Conservation (phyloP, 2,329 filamentous ascomycete species). For the Cercospora sp. region DNA sequence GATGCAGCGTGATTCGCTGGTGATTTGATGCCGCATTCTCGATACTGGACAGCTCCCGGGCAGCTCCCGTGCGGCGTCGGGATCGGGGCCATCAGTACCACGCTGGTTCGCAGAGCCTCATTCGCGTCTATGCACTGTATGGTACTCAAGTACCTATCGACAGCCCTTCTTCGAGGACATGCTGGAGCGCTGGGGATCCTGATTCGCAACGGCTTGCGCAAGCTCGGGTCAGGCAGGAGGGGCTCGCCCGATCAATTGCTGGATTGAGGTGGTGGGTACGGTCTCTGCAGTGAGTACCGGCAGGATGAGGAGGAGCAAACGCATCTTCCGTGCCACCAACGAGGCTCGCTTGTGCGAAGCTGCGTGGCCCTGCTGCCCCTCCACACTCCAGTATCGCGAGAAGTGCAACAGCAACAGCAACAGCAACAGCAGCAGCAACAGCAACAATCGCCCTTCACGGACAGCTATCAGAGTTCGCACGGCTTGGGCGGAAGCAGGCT, state of each 20-base stretch:
- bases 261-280: not conserved
- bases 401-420: not conserved
- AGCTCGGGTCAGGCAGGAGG: not conserved
- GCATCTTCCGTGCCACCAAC: not conserved
- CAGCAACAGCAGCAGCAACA: not conserved
- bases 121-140: not conserved
- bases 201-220: not conserved
- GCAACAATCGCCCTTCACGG: not conserved
- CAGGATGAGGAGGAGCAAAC: not conserved
- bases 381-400: not conserved
- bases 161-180: not conserved
- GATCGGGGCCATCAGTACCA: not conserved
- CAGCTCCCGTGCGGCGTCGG: not conserved
- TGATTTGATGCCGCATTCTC: not conserved
- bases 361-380: not conserved
- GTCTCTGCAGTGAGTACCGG: conserved; percentile 1
- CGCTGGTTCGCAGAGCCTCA: not conserved
- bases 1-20: not conserved
- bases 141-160: not conserved
- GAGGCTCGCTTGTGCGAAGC: not conserved
- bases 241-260: conserved; percentile 4
- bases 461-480: conserved; percentile 7
- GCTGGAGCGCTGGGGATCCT: not conserved
- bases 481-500: not conserved
- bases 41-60: not conserved